These are phyloP conservation scores for Lentinus polychrous DNA, from an alignment of 1,284 basidiomycete species.

Conservation along the genomic window DNA sequence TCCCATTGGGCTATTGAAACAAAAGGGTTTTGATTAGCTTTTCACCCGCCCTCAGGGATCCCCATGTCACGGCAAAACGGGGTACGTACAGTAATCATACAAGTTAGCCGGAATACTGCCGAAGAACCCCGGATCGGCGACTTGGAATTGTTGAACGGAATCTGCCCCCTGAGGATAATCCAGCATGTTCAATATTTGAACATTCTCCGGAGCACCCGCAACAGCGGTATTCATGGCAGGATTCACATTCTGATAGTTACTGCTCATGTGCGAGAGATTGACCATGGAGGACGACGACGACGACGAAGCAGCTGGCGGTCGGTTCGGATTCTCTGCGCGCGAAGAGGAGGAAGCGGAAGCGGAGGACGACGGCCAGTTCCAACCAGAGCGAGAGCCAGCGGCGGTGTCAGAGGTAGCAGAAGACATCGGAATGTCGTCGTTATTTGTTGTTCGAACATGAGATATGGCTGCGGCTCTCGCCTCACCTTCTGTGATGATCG, in stretches of 20 bases:
- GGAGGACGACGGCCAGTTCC: slow-evolving; percentile 5
- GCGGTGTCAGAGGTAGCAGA: slow-evolving; percentile 9
- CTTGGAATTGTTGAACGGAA: slow-evolving; percentile 35
- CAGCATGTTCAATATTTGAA: slow-evolving; percentile 70
- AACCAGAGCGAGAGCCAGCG: slow-evolving; percentile 10
- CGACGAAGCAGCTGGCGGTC: slow-evolving; percentile 9
- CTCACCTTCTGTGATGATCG: slow-evolving; percentile 55
- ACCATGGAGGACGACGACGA: slow-evolving; percentile 36
- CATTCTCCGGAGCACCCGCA: slow-evolving; percentile 36
- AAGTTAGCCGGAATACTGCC: slow-evolving; percentile 80
- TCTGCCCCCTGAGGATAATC: slow-evolving; percentile 38
- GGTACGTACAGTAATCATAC: slow-evolving; percentile 77
- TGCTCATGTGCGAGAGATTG: slow-evolving; percentile 43
- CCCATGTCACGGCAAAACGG: too few species aligned
- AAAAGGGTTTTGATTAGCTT: not conserved
- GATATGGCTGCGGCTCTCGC: slow-evolving; percentile 26
- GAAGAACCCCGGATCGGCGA: slow-evolving; percentile 67
- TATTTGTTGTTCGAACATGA: slow-evolving; percentile 17
- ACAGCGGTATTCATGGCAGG: slow-evolving; percentile 35
- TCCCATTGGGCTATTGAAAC: slow-evolving; percentile 64
- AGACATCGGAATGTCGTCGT: slow-evolving; percentile 23
- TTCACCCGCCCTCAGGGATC: not conserved
- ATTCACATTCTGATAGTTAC: slow-evolving; percentile 49
- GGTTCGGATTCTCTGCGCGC: slow-evolving; percentile 6
- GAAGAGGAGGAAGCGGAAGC: not conserved